Evolutionary conservation across 352 stramenopile species (phyloP).

Genomic region (Hyaloperonospora brassicae): DNA sequence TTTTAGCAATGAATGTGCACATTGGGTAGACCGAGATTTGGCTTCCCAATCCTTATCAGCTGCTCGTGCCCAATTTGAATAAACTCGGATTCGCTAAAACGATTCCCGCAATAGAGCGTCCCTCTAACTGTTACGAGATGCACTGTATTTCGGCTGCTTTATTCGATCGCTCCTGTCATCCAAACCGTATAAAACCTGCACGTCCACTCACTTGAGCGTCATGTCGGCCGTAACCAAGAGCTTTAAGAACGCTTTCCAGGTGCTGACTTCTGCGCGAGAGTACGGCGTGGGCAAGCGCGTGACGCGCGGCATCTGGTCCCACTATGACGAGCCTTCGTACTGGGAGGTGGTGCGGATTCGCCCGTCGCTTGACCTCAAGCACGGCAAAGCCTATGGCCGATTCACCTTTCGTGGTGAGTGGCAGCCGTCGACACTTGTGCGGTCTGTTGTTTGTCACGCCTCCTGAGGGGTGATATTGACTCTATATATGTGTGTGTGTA

Average conservation of each 20-base stretch:
- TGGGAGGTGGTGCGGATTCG: conserved; percentile 77
- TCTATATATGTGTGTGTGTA: background rate
- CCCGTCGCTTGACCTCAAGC: conserved; percentile 69
- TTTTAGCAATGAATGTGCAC: too few relatives aligned
- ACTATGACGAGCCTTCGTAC: conserved; percentile 64
- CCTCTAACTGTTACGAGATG: too few relatives aligned
- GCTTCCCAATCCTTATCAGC: too few relatives aligned
- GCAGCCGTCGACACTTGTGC: too few relatives aligned
- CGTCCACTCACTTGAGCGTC: conserved; percentile 6
- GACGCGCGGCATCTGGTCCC: conserved; percentile 66
- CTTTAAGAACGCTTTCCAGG: conserved; percentile 67
- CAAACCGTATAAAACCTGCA: too few relatives aligned
- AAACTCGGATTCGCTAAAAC: too few relatives aligned
- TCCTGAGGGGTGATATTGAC: background rate
- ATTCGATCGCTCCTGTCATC: too few relatives aligned
- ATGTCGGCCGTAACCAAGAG: conserved; percentile 34
- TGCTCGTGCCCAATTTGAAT: too few relatives aligned
- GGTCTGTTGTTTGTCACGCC: too few relatives aligned
- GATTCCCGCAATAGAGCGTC: too few relatives aligned
- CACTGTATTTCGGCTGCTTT: too few relatives aligned
- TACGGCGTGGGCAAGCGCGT: conserved; percentile 65
- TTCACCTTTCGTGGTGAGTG: conserved; percentile 76
- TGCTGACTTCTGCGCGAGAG: conserved; percentile 55
- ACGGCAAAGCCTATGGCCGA: conserved; percentile 77
- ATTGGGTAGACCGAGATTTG: too few relatives aligned